Conservation (phyloP, 2,329 filamentous ascomycete species). For the Pochonia chlamydosporia region DNA sequence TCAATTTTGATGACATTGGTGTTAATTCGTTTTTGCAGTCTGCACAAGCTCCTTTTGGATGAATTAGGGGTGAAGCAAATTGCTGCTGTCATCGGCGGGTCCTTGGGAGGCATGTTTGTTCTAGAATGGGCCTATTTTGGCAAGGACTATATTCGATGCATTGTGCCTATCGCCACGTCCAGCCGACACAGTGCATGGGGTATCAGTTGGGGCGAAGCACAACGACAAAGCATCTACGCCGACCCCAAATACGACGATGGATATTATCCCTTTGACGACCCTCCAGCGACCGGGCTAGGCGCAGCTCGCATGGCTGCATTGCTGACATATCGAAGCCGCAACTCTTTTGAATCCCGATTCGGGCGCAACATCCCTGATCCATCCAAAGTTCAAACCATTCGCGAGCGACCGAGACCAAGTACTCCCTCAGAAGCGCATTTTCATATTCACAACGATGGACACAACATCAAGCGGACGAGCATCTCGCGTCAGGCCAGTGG, state of each 20-base stretch:
- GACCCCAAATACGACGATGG: constrained; percentile 98
- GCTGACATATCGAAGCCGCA: constrained; percentile 89
- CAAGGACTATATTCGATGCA: constrained; percentile 72
- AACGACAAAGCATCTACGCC: constrained; percentile 90
- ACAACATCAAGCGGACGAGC: constrained; percentile 53
- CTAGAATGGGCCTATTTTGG: constrained; percentile 90
- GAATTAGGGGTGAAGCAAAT: constrained; percentile 74
- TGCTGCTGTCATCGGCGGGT: constrained; percentile 75
- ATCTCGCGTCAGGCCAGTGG: constrained; percentile 43
- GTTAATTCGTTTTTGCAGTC: constrained; percentile 41
- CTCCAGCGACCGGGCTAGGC: constrained; percentile 78
- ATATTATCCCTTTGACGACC: constrained; percentile 84
- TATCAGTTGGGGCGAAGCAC: constrained; percentile 85
- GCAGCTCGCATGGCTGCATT: constrained; percentile 96
- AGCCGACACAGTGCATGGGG: constrained; percentile 84
- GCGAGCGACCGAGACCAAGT: constrained; percentile 53
- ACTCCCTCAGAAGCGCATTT: constrained; percentile 69
- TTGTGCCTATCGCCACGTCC: constrained; percentile 81
- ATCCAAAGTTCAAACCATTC: constrained; percentile 76
- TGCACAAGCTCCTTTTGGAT: constrained; percentile 75
- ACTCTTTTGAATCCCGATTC: constrained; percentile 94
- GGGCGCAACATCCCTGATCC: constrained; percentile 88
- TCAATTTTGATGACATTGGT: not conserved
- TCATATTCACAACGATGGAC: constrained; percentile 78
- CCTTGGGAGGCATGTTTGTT: constrained; percentile 87